Conservation (phyloP, 1,139 yeast genomes). For the Yamadazyma triangularis region DNA sequence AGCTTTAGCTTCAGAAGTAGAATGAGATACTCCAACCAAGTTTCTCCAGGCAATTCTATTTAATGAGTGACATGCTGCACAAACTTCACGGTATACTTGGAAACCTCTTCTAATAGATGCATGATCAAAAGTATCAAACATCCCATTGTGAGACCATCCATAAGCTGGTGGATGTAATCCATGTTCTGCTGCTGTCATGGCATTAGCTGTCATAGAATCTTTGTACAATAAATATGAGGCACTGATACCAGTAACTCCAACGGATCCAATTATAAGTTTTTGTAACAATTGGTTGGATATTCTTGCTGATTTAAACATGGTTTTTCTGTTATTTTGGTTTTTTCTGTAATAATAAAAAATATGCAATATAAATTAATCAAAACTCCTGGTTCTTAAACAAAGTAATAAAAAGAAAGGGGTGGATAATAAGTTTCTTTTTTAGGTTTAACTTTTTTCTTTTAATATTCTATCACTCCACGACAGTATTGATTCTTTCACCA, state of each 20-base stretch:
- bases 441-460: too few species aligned
- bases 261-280: slow-evolving; percentile 58
- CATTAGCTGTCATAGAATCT: slow-evolving; percentile 79
- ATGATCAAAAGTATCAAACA: slow-evolving; percentile 91
- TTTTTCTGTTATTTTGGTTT: too few species aligned
- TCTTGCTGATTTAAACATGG: slow-evolving; percentile 23
- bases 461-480: too few species aligned
- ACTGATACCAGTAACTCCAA: slow-evolving; percentile 63
- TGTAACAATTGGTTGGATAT: slow-evolving; percentile 41
- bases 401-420: too few species aligned
- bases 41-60: slow-evolving; percentile 99
- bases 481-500: too few species aligned
- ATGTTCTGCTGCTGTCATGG: slow-evolving; percentile 99
- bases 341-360: too few species aligned
- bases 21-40: slow-evolving; percentile 94
- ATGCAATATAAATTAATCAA: too few species aligned
- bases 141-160: slow-evolving; percentile 93
- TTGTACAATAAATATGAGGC: slow-evolving; percentile 76
- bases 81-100: slow-evolving; percentile 98
- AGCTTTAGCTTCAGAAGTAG: slow-evolving; percentile 83
- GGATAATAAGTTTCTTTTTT: too few species aligned
- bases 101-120: slow-evolving; percentile 97
- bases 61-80: slow-evolving; percentile 98
- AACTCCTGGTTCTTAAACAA: too few species aligned
- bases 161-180: slow-evolving; percentile 94